Base-by-base conservation (phyloP, 1,284 basidiomycete species). In the Veloboletus limbatus region DNA sequence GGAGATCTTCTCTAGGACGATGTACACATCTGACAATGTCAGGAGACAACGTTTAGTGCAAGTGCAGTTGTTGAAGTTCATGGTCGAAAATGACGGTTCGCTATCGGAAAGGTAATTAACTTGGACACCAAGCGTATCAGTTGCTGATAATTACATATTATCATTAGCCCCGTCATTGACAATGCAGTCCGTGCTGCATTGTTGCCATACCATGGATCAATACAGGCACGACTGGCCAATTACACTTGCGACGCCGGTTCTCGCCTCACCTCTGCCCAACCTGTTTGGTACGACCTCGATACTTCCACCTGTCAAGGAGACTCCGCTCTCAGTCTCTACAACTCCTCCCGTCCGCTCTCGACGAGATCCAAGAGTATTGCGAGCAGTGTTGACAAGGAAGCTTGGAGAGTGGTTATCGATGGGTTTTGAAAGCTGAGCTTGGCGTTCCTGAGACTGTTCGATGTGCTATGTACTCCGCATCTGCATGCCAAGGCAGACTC, bases 381-480 rank as follows among this genome's bases (percentile, higher is more conserved):
- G 8, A 95, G 91, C 60, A 88, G 90, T 45, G 79, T 98, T 41
- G 96, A 96, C 65, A 91, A 90, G 57, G 92, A 96, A 26, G 79
- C 91, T 6, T 98, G 94, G 92, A 89, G 88, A 62, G 90, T 94
- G 51, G 88, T 87, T 6, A 92, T 96, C 0, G 80, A 77, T 30
- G 88, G 94, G 51, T 99, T 99, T 70, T 96, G 30, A 78, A 80
- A 31, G 76, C 81, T 18, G 97, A 98, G 63, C 72, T 99, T 7
- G 78, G 78, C 7, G 65, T 65, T 20, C 71, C 69, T 26, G 66
- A 69, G 17, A 58, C 60, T 27, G 33, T 21, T 24, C 54, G 56
- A 43, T 47, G 26, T 37, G 44, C 26, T 22, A n/a, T n/a, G n/a
- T n/a, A 21, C 40, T 44, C 17, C 52, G 43, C 40, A 53, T 54